Conservation (phyloP, 2,329 filamentous ascomycete species). For the Diaporthe helianthi region DNA sequence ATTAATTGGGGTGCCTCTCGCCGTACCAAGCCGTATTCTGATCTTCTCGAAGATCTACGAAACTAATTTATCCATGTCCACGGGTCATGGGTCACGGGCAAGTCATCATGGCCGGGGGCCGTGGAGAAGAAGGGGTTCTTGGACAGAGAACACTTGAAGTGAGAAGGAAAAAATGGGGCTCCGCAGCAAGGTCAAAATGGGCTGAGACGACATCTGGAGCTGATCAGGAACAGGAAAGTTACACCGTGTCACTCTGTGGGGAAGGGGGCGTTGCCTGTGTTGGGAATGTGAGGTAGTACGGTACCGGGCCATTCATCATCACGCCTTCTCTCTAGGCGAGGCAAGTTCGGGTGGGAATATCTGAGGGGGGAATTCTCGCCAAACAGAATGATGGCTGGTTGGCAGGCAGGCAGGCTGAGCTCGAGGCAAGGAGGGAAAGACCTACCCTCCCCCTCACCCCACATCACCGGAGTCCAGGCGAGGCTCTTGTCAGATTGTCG, state of each 20-base stretch:
- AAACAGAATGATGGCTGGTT: no score
- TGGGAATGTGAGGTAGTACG: slow-evolving; percentile 12
- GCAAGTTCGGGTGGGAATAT: neutral
- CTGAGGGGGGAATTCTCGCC: neutral
- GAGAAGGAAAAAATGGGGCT: neutral
- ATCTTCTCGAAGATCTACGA: neutral
- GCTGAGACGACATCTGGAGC: slow-evolving; percentile 16
- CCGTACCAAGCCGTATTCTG: neutral
- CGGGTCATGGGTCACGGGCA: neutral
- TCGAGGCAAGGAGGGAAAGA: neutral
- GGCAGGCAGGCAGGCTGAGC: neutral
- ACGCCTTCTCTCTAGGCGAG: neutral
- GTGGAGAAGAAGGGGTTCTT: neutral
- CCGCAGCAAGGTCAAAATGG: slow-evolving; percentile 17
- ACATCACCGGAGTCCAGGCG: slow-evolving; percentile 13
- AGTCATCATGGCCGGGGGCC: neutral
- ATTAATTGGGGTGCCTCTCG: neutral
- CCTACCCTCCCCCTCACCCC: neutral
- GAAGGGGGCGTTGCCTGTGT: slow-evolving; percentile 21
- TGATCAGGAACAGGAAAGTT: slow-evolving; percentile 28
- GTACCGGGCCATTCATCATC: slow-evolving; percentile 19
- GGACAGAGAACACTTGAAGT: neutral
- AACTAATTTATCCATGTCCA: neutral
- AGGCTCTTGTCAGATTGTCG: slow-evolving; percentile 28
- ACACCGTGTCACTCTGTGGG: slow-evolving; percentile 25